A percentile compares a stretch with the other conserved stretches of the same genome.
phyloP scores from a whole-genome alignment of 805 yeast species.

The Nakazawaea siamensis region DNA sequence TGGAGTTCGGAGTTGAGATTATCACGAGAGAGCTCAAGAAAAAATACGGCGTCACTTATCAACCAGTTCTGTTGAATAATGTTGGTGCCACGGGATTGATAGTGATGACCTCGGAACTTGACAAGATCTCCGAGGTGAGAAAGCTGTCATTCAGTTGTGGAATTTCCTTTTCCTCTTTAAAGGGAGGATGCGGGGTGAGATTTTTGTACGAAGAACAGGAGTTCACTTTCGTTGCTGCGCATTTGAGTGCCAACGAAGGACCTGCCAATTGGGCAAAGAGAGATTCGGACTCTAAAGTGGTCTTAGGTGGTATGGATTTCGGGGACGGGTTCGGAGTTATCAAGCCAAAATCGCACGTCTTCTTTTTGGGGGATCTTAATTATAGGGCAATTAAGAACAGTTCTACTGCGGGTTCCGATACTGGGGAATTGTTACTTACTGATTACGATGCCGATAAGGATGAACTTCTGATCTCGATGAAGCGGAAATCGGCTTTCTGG shows the following conservation, averaged over 20 bases:
- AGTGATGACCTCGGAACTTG: slow-evolving; percentile 33
- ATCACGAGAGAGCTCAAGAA: slow-evolving; percentile 26
- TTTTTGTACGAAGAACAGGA: slow-evolving; percentile 24
- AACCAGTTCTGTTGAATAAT: slow-evolving; percentile 33
- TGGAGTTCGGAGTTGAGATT: slow-evolving; percentile 27
- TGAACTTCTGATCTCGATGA: slow-evolving; percentile 38
- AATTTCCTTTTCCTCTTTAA: slow-evolving; percentile 48
- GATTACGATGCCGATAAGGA: slow-evolving; percentile 23
- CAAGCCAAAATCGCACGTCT: slow-evolving; percentile 48
- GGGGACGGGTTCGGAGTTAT: slow-evolving; percentile 47
- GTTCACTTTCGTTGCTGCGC: slow-evolving; percentile 61
- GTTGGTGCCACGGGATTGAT: slow-evolving; percentile 54
- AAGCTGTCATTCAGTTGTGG: slow-evolving; percentile 45
- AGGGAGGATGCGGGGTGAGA: slow-evolving; percentile 67
- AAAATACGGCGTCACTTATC: slow-evolving; percentile 29
- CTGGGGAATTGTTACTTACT: slow-evolving; percentile 1
- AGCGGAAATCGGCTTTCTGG: slow-evolving; percentile 37
- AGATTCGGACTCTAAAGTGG: slow-evolving; percentile 38
- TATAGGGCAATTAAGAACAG: slow-evolving; percentile 43
- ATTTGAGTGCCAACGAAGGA: slow-evolving; percentile 78
- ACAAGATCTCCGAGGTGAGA: slow-evolving; percentile 19
- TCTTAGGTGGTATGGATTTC: slow-evolving; percentile 49
- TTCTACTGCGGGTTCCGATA: neutral
- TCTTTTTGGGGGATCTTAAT: slow-evolving; percentile 81
- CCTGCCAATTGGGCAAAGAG: slow-evolving; percentile 34